These are phyloP conservation scores for Pulveroboletus sp. DNA, from an alignment of 768 basidiomycete species.

Conservation along the genomic window DNA sequence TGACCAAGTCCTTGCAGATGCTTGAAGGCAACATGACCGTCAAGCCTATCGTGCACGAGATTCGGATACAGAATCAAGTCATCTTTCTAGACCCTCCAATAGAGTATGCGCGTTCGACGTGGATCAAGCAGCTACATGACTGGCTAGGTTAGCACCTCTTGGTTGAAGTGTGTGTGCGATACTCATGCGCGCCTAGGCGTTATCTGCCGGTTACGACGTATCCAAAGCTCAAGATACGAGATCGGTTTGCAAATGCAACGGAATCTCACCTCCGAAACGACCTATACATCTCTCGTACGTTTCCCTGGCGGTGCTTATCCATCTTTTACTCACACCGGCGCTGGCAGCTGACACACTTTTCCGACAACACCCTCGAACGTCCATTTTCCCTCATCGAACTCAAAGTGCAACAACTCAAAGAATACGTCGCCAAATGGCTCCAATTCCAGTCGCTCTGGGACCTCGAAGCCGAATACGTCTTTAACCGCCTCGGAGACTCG, in stretches of 20 bases:
- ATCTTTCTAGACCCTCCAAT: conserved; percentile 98
- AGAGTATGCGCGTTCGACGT: conserved; percentile 86
- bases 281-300: conserved; percentile 80
- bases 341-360: conserved; percentile 67
- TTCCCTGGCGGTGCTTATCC: background rate
- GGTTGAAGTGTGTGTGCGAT: background rate
- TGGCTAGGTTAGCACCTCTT: conserved; percentile 62
- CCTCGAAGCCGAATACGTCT: conserved; percentile 94
- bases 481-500: conserved; percentile 92
- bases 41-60: conserved; percentile 90
- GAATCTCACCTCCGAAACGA: conserved; percentile 59
- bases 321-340: conserved; percentile 8
- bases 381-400: conserved; percentile 85
- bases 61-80: conserved; percentile 97
- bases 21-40: conserved; percentile 72
- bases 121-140: conserved; percentile 87
- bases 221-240: conserved; percentile 96
- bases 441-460: conserved; percentile 99
- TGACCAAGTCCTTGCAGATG: conserved; percentile 41
- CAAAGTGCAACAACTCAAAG: conserved; percentile 83
- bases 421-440: conserved; percentile 96
- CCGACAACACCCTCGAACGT: conserved; percentile 68
- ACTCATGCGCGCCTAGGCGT: conserved; percentile 49
- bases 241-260: conserved; percentile 92
- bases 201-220: conserved; percentile 80